Conservation (phyloP, 495 filamentous ascomycete genomes). For the Daldinia bambusicola region DNA sequence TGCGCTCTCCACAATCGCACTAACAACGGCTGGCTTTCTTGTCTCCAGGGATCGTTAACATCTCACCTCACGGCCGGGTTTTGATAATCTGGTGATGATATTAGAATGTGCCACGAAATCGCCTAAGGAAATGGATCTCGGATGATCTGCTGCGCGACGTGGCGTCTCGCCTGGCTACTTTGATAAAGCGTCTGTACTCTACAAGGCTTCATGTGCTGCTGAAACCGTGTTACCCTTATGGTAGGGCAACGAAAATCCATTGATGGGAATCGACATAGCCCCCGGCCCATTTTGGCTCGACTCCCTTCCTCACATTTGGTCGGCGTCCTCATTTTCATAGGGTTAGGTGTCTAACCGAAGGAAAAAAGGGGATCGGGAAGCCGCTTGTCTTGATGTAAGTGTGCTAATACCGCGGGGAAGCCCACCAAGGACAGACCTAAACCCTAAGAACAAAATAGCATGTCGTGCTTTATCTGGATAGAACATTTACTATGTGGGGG, state of each 20-base stretch:
- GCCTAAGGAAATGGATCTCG: conserved; percentile 34
- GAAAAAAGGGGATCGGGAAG: background rate
- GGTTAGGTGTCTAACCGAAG: conserved; percentile 8
- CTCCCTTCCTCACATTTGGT: conserved; percentile 4
- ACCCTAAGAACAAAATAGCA: conserved; percentile 11
- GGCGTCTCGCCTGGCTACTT: conserved; percentile 34
- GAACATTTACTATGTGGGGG: conserved; percentile 18
- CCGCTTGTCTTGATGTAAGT: conserved; percentile 18
- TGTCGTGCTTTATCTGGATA: conserved; percentile 20
- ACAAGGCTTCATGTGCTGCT: conserved; percentile 30
- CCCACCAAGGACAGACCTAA: conserved; percentile 9
- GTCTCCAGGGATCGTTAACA: conserved; percentile 14
- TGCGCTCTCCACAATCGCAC: conserved; percentile 6
- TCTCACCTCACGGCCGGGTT: conserved; percentile 19
- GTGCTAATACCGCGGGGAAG: conserved; percentile 17
- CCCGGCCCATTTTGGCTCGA: background rate
- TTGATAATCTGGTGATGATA: conserved; percentile 18
- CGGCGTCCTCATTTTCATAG: conserved; percentile 14
- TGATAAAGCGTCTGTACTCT: conserved; percentile 22
- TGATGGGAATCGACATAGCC: conserved; percentile 31
- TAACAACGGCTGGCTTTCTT: conserved; percentile 12
- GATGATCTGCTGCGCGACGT: conserved; percentile 29
- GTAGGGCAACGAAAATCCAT: conserved; percentile 38
- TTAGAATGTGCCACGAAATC: conserved; percentile 35
- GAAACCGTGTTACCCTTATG: conserved; percentile 35